Conservation (phyloP, 2,329 filamentous ascomycete species). For the Claviceps sp. region DNA sequence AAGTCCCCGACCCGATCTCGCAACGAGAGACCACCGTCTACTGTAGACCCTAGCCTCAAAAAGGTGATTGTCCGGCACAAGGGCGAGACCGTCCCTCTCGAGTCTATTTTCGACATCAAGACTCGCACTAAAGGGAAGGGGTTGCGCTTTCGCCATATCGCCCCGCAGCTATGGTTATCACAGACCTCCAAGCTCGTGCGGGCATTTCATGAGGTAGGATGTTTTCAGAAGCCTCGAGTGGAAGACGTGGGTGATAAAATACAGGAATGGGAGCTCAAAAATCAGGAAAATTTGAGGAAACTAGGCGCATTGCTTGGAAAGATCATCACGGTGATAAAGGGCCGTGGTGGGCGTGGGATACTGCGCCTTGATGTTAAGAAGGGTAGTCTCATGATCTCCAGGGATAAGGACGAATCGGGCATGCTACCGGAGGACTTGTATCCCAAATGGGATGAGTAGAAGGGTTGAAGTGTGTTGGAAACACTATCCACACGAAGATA, state of each 20-base stretch:
- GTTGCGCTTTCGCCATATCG: conserved; percentile 21
- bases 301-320: conserved; percentile 20
- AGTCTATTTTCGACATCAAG: conserved; percentile 31
- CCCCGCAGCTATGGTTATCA: conserved; percentile 30
- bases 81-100: conserved; percentile 18
- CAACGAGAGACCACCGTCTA: conserved; percentile 1
- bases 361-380: background rate
- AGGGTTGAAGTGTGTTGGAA: background rate
- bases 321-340: background rate
- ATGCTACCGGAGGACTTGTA: conserved; percentile 1
- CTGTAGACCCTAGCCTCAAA: conserved; percentile 8
- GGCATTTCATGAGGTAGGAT: conserved; percentile 25
- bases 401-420: background rate
- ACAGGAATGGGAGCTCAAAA: conserved; percentile 20
- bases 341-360: background rate
- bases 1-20: conserved; percentile 12
- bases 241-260: conserved; percentile 23
- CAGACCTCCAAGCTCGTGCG: conserved; percentile 34
- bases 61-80: conserved; percentile 17
- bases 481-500: too few species aligned
- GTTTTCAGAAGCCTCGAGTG: conserved; percentile 16
- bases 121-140: conserved; percentile 21
- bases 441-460: conserved; percentile 2
- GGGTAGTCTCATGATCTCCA: background rate
- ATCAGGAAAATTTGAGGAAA: conserved; percentile 17